Evolutionary conservation across 306 rosid species (phyloP).

Genomic region (Quercus cerris): DNA sequence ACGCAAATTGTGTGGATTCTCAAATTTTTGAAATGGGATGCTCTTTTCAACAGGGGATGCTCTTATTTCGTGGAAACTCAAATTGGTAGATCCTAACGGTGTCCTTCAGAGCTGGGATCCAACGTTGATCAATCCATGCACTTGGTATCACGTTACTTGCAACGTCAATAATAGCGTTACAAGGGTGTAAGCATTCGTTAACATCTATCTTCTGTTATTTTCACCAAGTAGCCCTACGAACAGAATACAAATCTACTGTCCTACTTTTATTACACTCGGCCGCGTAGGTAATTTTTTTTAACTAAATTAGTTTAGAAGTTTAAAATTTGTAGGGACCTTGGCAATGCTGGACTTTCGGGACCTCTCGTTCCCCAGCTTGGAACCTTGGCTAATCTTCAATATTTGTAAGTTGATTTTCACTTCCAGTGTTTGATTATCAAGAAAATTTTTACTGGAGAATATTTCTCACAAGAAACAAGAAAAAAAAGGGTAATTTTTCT

Average conservation of each 20-base stretch:
- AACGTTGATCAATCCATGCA: constrained; percentile 24
- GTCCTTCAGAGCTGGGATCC: constrained; percentile 36
- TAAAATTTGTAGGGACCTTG: constrained; percentile 28
- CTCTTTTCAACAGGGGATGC: constrained; percentile 15
- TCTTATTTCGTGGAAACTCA: constrained; percentile 20
- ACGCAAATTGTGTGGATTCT: neutral
- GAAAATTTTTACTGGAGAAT: neutral
- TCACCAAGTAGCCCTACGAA: neutral
- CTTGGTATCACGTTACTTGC: constrained; percentile 32
- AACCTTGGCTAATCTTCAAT: constrained; percentile 28
- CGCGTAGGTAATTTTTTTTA: too few species aligned
- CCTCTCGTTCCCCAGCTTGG: constrained; percentile 27
- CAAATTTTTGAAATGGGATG: too few species aligned
- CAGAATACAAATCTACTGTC: too few species aligned
- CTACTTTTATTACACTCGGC: too few species aligned
- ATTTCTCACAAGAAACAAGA: neutral
- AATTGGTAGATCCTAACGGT: constrained; percentile 23
- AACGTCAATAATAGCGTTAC: neutral
- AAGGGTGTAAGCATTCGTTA: constrained; percentile 24
- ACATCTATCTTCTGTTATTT: neutral
- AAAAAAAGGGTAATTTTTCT: too few species aligned
- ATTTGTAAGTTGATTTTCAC: constrained; percentile 15
- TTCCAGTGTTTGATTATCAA: neutral
- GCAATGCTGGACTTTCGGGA: constrained; percentile 22
- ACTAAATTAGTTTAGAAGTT: neutral